Conservation (phyloP, 495 filamentous ascomycete genomes). For the Evansstolkia leycettana region DNA sequence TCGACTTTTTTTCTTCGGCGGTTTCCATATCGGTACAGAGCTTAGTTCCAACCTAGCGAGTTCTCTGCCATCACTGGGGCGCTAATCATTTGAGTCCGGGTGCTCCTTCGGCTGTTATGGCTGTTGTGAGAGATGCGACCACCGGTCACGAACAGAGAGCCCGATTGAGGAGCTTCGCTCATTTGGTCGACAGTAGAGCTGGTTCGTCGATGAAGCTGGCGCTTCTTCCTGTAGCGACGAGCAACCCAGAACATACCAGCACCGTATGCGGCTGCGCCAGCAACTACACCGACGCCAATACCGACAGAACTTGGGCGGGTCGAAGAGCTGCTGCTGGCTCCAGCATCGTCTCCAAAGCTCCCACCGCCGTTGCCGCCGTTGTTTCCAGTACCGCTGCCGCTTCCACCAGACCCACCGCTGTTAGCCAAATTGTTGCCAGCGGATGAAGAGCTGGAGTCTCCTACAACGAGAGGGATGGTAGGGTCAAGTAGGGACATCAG, state of each 20-base stretch:
- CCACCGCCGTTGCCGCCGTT: constrained; percentile 4
- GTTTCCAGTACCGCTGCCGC: constrained; percentile 6
- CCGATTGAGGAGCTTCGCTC: constrained; percentile 29
- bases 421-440: constrained; percentile 15
- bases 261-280: constrained; percentile 81
- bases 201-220: constrained; percentile 64
- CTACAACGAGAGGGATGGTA: constrained; percentile 63
- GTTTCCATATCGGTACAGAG: constrained; percentile 20
- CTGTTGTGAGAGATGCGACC: constrained; percentile 28
- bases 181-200: constrained; percentile 44
- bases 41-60: constrained; percentile 89
- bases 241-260: constrained; percentile 98
- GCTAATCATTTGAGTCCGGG: constrained; percentile 60
- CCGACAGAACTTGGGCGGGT: constrained; percentile 66
- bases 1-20: constrained; percentile 6
- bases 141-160: constrained; percentile 25
- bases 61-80: constrained; percentile 94
- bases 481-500: constrained; percentile 76
- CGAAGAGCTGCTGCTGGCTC: constrained; percentile 36
- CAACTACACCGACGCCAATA: constrained; percentile 66
- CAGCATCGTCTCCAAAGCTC: constrained; percentile 25
- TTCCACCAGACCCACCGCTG: constrained; percentile 12
- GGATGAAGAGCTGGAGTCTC: constrained; percentile 27
- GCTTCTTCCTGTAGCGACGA: constrained; percentile 81
- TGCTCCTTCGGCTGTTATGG: constrained; percentile 55